Percentiles rank a stretch among this genome's conserved stretches.
Conservation (phyloP, 805 yeast genomes). For the Pichia sporocuriosa region DNA sequence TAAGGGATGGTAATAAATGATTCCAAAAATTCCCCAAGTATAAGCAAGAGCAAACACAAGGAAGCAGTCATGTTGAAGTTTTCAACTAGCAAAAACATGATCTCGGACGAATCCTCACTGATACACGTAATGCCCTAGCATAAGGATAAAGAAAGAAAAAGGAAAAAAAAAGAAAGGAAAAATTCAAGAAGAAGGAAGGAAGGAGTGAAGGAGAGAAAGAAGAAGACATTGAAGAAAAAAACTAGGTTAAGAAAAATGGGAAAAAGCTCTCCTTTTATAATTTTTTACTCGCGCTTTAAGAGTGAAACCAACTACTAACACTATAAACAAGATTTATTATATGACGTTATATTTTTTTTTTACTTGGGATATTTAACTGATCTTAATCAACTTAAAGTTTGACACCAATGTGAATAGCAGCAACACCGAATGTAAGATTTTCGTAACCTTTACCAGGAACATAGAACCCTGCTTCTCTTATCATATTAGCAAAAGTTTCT, state of each 20-base stretch:
- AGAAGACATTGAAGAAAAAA: too few relatives aligned
- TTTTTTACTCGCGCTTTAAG: background rate
- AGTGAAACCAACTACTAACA: background rate
- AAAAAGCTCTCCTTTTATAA: conserved; percentile 12
- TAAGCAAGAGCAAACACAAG: conserved; percentile 39
- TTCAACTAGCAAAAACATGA: conserved; percentile 99
- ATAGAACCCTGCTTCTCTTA: conserved; percentile 89
- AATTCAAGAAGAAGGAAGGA: background rate
- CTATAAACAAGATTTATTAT: too few relatives aligned
- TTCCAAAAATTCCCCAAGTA: conserved; percentile 77
- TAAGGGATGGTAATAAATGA: conserved; percentile 1
- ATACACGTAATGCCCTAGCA: conserved; percentile 99
- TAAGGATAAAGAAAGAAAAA: conserved; percentile 58
- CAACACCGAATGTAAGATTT: conserved; percentile 88
- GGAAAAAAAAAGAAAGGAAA: conserved; percentile 1
- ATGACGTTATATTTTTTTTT: too few relatives aligned
- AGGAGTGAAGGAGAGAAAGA: background rate
- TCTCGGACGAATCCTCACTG: conserved; percentile 99
- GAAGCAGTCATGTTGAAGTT: conserved; percentile 92
- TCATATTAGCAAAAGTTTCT: conserved; percentile 85
- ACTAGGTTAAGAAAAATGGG: background rate
- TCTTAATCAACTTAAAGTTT: conserved; percentile 48
- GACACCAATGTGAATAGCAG: conserved; percentile 93
- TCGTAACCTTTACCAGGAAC: conserved; percentile 90
- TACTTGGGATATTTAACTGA: too few relatives aligned